A percentile compares a stretch with the other conserved stretches of the same genome.
These are phyloP conservation scores for Setomelanomma holmii DNA, from an alignment of 2,329 filamentous ascomycete genomes.

Conservation along the genomic window DNA sequence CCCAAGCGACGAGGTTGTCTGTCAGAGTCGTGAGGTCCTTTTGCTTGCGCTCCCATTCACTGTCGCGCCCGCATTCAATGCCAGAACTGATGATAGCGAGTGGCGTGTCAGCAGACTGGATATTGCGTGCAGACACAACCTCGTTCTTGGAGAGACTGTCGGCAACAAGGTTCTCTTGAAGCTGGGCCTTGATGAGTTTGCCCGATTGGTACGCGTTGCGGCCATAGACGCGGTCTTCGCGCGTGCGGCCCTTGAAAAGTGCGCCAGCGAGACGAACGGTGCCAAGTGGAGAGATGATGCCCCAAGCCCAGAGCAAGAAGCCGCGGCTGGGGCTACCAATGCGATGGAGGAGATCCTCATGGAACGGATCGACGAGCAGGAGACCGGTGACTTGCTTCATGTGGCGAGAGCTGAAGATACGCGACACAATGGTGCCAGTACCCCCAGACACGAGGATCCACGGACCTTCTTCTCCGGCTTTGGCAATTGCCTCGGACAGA, in stretches of 20 bases:
- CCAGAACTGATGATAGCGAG: slow-evolving; percentile 86
- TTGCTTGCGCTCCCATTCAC: slow-evolving; percentile 83
- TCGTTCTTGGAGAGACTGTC: slow-evolving; percentile 85
- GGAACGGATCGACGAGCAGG: slow-evolving; percentile 84
- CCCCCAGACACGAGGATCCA: slow-evolving; percentile 90
- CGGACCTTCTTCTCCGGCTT: slow-evolving; percentile 81
- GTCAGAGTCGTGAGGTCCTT: slow-evolving; percentile 83
- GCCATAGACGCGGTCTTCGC: slow-evolving; percentile 86
- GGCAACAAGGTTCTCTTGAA: slow-evolving; percentile 92
- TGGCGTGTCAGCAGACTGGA: slow-evolving; percentile 78
- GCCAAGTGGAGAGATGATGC: slow-evolving; percentile 85
- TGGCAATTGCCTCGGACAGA: slow-evolving; percentile 82
- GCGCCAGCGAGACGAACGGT: slow-evolving; percentile 81
- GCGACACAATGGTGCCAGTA: slow-evolving; percentile 85
- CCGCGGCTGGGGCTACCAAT: slow-evolving; percentile 73
- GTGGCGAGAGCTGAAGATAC: slow-evolving; percentile 89
- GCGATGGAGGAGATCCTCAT: slow-evolving; percentile 80
- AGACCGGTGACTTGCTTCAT: slow-evolving; percentile 76
- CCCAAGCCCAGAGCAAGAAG: slow-evolving; percentile 85
- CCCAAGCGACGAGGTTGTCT: slow-evolving; percentile 80
- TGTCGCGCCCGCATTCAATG: slow-evolving; percentile 68
- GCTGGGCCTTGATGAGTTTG: slow-evolving; percentile 85
- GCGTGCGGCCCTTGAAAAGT: slow-evolving; percentile 79
- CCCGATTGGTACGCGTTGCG: slow-evolving; percentile 78
- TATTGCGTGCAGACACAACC: slow-evolving; percentile 76